Evolutionary conservation across 352 stramenopile genomes (phyloP).

Genomic region (Globisporangium okanoganense): DNA sequence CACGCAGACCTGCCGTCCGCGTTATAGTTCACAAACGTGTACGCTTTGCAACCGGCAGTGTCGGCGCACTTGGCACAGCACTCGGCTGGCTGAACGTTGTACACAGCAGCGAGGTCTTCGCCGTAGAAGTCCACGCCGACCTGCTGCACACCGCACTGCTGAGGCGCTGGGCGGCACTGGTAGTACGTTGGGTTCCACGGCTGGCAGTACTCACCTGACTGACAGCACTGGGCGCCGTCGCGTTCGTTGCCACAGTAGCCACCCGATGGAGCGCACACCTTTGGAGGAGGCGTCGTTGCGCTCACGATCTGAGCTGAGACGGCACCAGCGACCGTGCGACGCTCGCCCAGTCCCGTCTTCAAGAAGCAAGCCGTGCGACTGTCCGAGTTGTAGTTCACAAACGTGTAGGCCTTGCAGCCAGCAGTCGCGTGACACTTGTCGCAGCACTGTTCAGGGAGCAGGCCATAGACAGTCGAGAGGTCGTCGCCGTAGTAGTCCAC

Average conservation of each 20-base stretch:
- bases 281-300: background rate
- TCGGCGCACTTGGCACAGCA: conserved; percentile 15
- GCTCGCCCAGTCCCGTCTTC: background rate
- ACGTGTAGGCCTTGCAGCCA: conserved; percentile 18
- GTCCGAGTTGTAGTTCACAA: conserved; percentile 11
- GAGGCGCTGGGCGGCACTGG: conserved; percentile 19
- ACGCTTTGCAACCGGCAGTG: conserved; percentile 22
- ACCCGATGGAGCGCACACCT: background rate
- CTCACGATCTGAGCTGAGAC: background rate
- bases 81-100: conserved; percentile 6
- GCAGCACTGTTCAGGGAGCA: conserved; percentile 9
- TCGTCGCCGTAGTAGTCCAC: conserved; percentile 13
- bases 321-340: background rate
- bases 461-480: conserved; percentile 3
- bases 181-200: conserved; percentile 27
- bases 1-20: conserved; percentile 11
- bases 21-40: conserved; percentile 31
- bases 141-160: conserved; percentile 11
- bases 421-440: conserved; percentile 5
- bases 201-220: conserved; percentile 21
- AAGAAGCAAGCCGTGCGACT: background rate
- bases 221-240: conserved; percentile 1
- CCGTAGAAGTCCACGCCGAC: conserved; percentile 15
- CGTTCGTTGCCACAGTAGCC: background rate
- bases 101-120: conserved; percentile 8